Base-by-base conservation (phyloP, 116 monocot species). In the Phalaenopsis hybrid region DNA sequence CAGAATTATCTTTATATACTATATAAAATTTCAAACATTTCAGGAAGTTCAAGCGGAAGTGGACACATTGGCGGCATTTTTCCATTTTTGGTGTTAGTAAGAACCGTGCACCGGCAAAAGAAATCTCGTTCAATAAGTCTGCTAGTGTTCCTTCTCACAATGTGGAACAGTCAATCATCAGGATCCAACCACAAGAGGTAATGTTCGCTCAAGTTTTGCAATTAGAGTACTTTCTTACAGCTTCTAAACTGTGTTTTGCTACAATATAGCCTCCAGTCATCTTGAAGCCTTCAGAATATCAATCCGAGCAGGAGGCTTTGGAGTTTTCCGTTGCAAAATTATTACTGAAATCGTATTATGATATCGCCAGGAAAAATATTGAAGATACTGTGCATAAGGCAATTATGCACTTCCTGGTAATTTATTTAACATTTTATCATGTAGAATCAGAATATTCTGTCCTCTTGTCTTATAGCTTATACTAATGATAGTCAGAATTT, bases 121-220 rank as follows among this genome's bases (percentile, higher is more conserved):
- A 28, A 28, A 28, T 28, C 28, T 28, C 28, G 28, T 44, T 75
- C 10, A 88, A 79, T 81, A 98, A 89, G 78, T 82, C 85, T 55
- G 82, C 82, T 80, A 82, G 25, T 46, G 79, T 76, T 17, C 74
- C 84, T 85, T 37, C 81, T 75, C 83, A 72, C 18, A 82, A 44
- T 51, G 16, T 99, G 21, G 99, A 99, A 6, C 86, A 90, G 79
- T 74, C 92, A 45, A 28, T 89, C 1, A 88, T 92, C 49, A 86
- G 83, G 78, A 99, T 99, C 83, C 99, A 94, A 69, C 79, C 95
- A 82, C 90, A 80, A 90, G 99, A 99, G 94, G 99, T 95, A 75
- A 75, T 44, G 8, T 31, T 75, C 6, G 44, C 45, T 75, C 6
- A 70, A 70, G 21, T 70, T 69, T 70, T 10, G 28, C 70, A 13